These are phyloP conservation scores for Tremella fuciformis DNA, from an alignment of 768 basidiomycete species.

Conservation along the genomic window DNA sequence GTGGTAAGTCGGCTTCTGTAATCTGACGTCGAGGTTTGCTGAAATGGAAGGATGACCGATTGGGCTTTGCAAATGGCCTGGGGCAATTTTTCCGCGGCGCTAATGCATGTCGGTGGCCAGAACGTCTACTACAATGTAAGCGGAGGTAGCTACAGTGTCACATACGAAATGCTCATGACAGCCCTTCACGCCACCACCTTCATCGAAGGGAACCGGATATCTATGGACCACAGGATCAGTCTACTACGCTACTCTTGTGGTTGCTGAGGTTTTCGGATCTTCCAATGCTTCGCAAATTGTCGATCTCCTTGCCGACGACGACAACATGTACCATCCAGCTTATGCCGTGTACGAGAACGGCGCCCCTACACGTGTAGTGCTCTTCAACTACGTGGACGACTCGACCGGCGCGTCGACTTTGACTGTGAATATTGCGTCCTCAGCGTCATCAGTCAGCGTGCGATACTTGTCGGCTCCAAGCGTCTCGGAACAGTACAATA, in stretches of 20 bases:
- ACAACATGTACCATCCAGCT: slow-evolving; percentile 59
- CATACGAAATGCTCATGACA: slow-evolving; percentile 19
- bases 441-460: slow-evolving; percentile 42
- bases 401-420: slow-evolving; percentile 60
- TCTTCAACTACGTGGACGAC: slow-evolving; percentile 74
- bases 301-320: slow-evolving; percentile 59
- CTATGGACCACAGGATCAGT: slow-evolving; percentile 72
- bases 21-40: slow-evolving; percentile 3
- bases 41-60: slow-evolving; percentile 53
- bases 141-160: too few relatives aligned
- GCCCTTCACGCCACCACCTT: slow-evolving; percentile 61
- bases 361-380: slow-evolving; percentile 60
- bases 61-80: slow-evolving; percentile 63
- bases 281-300: slow-evolving; percentile 65
- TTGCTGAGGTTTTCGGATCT: slow-evolving; percentile 69
- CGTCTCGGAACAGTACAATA: slow-evolving; percentile 63
- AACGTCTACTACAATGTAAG: slow-evolving; percentile 60
- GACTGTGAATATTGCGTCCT: slow-evolving; percentile 54
- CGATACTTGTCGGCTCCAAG: slow-evolving; percentile 58
- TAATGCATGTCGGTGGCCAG: slow-evolving; percentile 58
- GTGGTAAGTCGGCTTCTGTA: slow-evolving; percentile 56
- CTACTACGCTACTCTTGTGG: slow-evolving; percentile 69
- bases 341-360: slow-evolving; percentile 75
- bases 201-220: slow-evolving; percentile 60
- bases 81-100: slow-evolving; percentile 58